phyloP scores from a whole-genome alignment of 352 stramenopile species.

The Phytophthora rubi region DNA sequence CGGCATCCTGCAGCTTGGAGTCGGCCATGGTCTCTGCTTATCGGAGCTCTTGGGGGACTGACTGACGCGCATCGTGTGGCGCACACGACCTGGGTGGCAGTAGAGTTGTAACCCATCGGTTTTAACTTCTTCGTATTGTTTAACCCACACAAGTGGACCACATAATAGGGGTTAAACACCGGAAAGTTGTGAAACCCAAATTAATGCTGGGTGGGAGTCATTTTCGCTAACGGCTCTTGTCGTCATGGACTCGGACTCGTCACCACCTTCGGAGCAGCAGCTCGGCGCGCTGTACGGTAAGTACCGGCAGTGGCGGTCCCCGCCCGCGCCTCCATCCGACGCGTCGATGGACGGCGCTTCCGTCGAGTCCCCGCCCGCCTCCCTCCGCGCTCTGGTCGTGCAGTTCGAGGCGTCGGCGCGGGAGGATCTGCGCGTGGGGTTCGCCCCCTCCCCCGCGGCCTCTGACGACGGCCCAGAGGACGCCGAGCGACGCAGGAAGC shows the following conservation, averaged over 20 bases:
- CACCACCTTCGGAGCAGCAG: slow-evolving; percentile 47
- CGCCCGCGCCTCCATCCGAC: neutral
- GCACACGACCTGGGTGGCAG: slow-evolving; percentile 3
- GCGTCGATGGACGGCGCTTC: slow-evolving; percentile 12
- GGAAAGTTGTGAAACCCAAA: too few species aligned
- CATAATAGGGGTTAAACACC: neutral
- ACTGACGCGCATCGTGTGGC: slow-evolving; percentile 18
- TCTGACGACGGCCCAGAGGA: slow-evolving; percentile 17
- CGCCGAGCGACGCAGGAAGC: slow-evolving; percentile 12
- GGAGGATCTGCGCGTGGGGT: slow-evolving; percentile 75
- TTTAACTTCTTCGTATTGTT: too few species aligned
- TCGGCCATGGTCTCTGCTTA: slow-evolving; percentile 62
- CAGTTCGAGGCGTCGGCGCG: slow-evolving; percentile 72
- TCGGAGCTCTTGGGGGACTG: neutral
- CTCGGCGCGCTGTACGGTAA: slow-evolving; percentile 60
- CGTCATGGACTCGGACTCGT: slow-evolving; percentile 30
- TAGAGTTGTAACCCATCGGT: too few species aligned
- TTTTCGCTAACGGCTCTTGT: neutral
- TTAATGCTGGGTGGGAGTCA: too few species aligned
- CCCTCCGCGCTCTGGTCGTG: slow-evolving; percentile 53
- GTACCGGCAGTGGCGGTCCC: slow-evolving; percentile 54
- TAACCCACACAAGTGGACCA: neutral
- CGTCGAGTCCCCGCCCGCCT: slow-evolving; percentile 6
- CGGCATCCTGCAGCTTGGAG: slow-evolving; percentile 82
- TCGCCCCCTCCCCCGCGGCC: slow-evolving; percentile 42